phyloP scores from a whole-genome alignment of 257 asterid species.

The Solanum chilense region DNA sequence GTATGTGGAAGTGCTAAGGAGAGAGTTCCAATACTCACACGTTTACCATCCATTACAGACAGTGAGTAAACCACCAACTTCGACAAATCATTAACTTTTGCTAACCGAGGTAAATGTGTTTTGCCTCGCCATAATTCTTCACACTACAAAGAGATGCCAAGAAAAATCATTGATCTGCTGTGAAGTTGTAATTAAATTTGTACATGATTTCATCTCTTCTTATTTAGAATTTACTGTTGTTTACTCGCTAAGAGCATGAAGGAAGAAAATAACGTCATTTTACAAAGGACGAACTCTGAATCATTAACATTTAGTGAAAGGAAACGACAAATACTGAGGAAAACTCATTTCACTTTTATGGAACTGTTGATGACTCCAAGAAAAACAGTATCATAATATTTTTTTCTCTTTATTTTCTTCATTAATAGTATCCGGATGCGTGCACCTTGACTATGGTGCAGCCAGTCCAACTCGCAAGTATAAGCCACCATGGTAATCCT shows the following conservation, averaged over 20 bases:
- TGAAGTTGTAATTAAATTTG: neutral
- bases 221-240: neutral
- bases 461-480: neutral
- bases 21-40: slow-evolving; percentile 30
- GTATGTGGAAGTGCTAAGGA: neutral
- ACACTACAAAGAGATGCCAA: slow-evolving; percentile 32
- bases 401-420: neutral
- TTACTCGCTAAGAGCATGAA: neutral
- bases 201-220: neutral
- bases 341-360: neutral
- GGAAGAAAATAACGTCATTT: neutral
- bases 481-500: neutral
- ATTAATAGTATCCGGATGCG: neutral
- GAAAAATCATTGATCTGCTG: neutral
- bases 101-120: slow-evolving; percentile 69
- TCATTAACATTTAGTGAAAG: neutral
- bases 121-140: slow-evolving; percentile 67
- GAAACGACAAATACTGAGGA: neutral
- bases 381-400: neutral
- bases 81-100: slow-evolving; percentile 41
- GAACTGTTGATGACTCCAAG: too few relatives aligned
- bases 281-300: neutral
- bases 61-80: slow-evolving; percentile 48
- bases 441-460: neutral
- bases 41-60: slow-evolving; percentile 56